Base-by-base conservation (phyloP, 257 asterid species). In the Pogostemon cablin region DNA sequence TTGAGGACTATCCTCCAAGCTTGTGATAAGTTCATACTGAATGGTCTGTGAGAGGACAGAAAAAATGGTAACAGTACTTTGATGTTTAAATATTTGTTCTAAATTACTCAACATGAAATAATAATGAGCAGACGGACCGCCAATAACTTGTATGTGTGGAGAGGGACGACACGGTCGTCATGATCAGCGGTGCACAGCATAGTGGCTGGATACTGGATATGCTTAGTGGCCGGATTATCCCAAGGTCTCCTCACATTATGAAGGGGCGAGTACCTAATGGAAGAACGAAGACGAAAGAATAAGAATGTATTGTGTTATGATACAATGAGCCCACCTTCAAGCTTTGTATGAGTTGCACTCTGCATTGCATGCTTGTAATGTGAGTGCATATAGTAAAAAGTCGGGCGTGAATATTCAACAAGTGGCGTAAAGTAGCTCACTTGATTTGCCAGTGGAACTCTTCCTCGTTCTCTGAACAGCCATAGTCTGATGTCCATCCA, bases 81-180 rank as follows among this genome's bases (percentile, higher is more conserved):
- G 15, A 15, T 25, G 32, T 25, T 25, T 25, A 25, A 39, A 55
- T 54, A 62, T 25, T 61, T 7, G 43, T 67, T 66, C 32, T 25
- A 25, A 25, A 25, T 25, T 42, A 43, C 7, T 9, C 41, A 69
- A 42, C 37, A 55, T 42, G 40, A 47, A 71, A 38, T 9, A 6
- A 52, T 15, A 4, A 42, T 9, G 44, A 1, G 20, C 49, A 67
- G 46, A 86, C 87, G 5, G 65, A 93, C 99, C 52, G 99, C 97
- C 75, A 93, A 79, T n/a, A 87, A 75, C 79, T 93, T 91, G 71
- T 91, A 77, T 0, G 97, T 83, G 87, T 93, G 99, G 48, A 89
- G 85, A 9, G 99, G 99, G 75, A 93, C 99, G 9, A 93, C 98
- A 2, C 98, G 87, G 78, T 93, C 98, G 71, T 93, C 99, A 35